Base-by-base conservation (phyloP, 257 asterid genomes). In the Gentiana straminea region DNA sequence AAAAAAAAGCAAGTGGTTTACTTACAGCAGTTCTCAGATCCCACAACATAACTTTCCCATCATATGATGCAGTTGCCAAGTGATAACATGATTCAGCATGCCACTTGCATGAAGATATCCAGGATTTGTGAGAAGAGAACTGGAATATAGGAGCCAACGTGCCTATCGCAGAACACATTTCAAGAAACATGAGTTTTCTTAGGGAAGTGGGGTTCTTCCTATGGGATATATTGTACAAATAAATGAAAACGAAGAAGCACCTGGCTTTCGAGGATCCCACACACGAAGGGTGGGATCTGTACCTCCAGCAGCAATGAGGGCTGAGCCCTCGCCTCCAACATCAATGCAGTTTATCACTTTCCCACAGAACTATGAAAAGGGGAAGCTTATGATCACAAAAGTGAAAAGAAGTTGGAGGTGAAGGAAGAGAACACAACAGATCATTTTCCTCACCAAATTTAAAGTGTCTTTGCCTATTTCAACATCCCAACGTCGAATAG, bases 241-340 rank as follows among this genome's bases (percentile, higher is more conserved):
- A 49, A 24, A 7, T 53, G 51, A n/a, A 54, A 13, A 44, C 33
- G 52, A 15, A 10, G 47, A 58, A 33, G 12, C 32, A 86, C 95
- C 95, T 71, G 99, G 99, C 73, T 82, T 92, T 71, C 99, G 94
- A 69, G 95, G 99, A 80, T 92, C 99, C 99, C 99, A 92, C 78
- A 92, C 65, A 63, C 97, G 82, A 73, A 92, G 84, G 65, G 77
- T 68, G 32, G 86, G 88, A 55, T 92, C 97, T 57, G 97, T 81
- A 63, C 84, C 75, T 32, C 95, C 99, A 61, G 74, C 99, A 13
- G 86, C 97, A 55, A 92, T 59, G 59, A 92, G 99, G 65, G 82
- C 66, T 45, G 94, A 88, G 79, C 97, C 74, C 74, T 92, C 97
- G 60, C 99, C 99, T 61, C 99, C 99, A 75, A 92, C 75, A 71